A percentile compares a stretch with the other conserved stretches of the same genome.
phyloP scores from a whole-genome alignment of 805 yeast species.

The Saccharomyces paradoxus region DNA sequence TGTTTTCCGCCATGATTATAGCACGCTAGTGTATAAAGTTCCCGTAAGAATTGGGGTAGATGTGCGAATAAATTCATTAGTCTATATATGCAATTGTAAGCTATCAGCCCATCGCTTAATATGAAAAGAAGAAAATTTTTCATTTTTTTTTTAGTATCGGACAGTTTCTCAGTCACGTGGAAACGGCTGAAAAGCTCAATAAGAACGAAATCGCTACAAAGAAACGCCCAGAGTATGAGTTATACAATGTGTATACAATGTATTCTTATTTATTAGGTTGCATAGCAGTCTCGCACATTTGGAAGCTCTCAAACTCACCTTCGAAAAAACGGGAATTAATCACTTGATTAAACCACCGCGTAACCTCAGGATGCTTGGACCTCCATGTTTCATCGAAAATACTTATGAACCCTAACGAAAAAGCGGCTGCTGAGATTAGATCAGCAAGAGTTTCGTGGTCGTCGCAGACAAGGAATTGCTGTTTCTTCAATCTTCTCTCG shows the following conservation, averaged over 20 bases:
- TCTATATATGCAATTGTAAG: neutral
- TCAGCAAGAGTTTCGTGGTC: constrained; percentile 43
- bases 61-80: neutral
- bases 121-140: neutral
- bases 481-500: constrained; percentile 49
- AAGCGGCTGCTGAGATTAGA: constrained; percentile 12
- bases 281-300: neutral
- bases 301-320: neutral
- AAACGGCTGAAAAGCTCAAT: neutral
- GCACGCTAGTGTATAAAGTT: neutral
- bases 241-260: neutral
- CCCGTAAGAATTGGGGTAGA: no score
- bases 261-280: neutral
- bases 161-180: neutral
- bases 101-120: neutral
- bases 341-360: constrained; percentile 14
- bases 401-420: constrained; percentile 32
- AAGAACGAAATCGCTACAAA: neutral
- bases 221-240: neutral
- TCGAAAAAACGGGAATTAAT: constrained; percentile 1
- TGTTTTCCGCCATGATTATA: constrained; percentile 6
- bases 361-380: constrained; percentile 47
- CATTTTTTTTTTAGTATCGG: neutral
- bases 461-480: constrained; percentile 66
- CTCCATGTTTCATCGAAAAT: constrained; percentile 60